Conservation (phyloP, 352 stramenopile genomes). For the Phytophthora litchii region DNA sequence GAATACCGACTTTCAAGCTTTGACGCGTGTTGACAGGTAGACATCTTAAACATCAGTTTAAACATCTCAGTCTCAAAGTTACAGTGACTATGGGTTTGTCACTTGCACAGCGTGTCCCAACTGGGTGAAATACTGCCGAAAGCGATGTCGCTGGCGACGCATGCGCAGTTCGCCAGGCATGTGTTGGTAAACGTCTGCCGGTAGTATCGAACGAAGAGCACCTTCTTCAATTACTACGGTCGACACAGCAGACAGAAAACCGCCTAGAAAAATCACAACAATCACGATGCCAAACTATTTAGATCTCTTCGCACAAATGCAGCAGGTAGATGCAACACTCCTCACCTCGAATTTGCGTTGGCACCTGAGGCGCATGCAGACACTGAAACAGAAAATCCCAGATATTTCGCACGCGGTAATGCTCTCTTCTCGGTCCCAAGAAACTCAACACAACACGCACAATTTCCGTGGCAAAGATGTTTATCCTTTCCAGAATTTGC, state of each 20-base stretch:
- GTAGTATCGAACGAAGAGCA: conserved; percentile 36
- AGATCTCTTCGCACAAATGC: conserved; percentile 1
- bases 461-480: conserved; percentile 45
- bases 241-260: conserved; percentile 51
- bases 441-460: conserved; percentile 55
- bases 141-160: conserved; percentile 59
- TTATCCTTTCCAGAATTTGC: conserved; percentile 37
- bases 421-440: conserved; percentile 47
- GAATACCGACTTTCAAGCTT: too few relatives aligned
- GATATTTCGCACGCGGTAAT: conserved; percentile 59
- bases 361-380: conserved; percentile 66
- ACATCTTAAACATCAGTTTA: not conserved
- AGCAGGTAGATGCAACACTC: not conserved
- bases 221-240: conserved; percentile 34
- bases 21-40: too few relatives aligned
- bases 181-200: conserved; percentile 36
- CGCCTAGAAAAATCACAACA: conserved; percentile 24
- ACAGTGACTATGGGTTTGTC: not conserved
- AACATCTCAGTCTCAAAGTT: not conserved
- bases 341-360: conserved; percentile 45
- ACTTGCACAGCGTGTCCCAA: conserved; percentile 14
- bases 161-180: conserved; percentile 42
- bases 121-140: conserved; percentile 55
- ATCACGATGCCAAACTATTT: conserved; percentile 4
- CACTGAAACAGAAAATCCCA: conserved; percentile 80